Base-by-base conservation (phyloP, 2,329 filamentous ascomycete species). In the Alternaria arbusti region DNA sequence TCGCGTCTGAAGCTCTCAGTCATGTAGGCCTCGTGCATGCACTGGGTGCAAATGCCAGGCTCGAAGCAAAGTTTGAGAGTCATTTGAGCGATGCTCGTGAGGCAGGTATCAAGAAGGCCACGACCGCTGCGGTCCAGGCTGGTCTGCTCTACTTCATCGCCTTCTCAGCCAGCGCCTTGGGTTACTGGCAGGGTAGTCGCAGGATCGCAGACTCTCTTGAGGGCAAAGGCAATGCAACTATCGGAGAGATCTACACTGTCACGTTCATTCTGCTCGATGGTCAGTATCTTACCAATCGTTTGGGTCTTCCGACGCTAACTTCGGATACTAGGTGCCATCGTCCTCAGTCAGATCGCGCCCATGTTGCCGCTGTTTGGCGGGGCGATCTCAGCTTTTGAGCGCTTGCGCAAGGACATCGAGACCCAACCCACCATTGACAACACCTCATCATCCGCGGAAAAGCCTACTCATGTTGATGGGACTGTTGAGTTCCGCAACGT, bases 131-230 rank as follows among this genome's bases (percentile, higher is more conserved):
- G 5, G 75, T 86, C 0, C 88, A 90, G 71, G 83, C 87, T 8
- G 89, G 89, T 10, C 75, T 86, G 15, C 79, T 91, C 7, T 91
- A 90, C 73, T 91, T 91, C 66, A 86, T 91, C 66, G 87, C 88
- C 5, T 91, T 90, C 67, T 85, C 87, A 3, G 88, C 88, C 7
- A 91, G 91, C 73, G 88, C 87, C 2, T 81, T 91, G 13, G 88
- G 89, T 0, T 91, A 90, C 72, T 91, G 88, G 88, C 86, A 90
- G 74, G 89, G 89, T 51, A 89, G 87, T 65, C 83, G 81, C 36
- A 84, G 84, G 55, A 84, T 89, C 45, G 84, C 83, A 11, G 79
- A 81, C 12, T 81, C 83, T 5, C 72, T 82, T 0, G 74, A 76
- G 46, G 74, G 73, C 20, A 67, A 67, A 7, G 74, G 70, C 10